phyloP scores from a whole-genome alignment of 2,329 filamentous ascomycete genomes.

The Sphaceloma murrayae region DNA sequence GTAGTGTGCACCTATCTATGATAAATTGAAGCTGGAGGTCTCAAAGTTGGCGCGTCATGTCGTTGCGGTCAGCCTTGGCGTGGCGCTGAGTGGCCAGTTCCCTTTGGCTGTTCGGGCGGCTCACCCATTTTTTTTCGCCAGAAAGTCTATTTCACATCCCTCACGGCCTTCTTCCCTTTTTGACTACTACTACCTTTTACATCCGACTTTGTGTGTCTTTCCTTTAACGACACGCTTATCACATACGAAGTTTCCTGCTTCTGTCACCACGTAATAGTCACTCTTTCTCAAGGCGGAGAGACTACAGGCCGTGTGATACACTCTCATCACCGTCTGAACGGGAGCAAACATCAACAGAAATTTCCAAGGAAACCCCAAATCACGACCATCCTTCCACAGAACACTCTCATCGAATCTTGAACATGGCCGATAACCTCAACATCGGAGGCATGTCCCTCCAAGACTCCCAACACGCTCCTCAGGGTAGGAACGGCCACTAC shows the following conservation, averaged over 20 bases:
- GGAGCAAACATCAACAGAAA: not conserved
- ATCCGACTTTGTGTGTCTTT: conserved; percentile 15
- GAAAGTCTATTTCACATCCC: not conserved
- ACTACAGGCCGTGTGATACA: conserved; percentile 8
- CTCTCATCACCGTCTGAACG: conserved; percentile 9
- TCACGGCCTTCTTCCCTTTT: not conserved
- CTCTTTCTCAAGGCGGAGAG: conserved; percentile 15
- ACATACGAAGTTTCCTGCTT: conserved; percentile 11
- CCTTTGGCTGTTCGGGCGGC: too few species aligned
- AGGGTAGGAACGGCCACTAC: conserved; percentile 34
- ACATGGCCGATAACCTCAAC: conserved; percentile 75
- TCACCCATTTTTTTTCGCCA: not conserved
- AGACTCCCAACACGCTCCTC: conserved; percentile 51
- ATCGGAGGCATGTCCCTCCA: conserved; percentile 66
- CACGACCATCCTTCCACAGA: not conserved
- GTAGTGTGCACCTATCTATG: too few species aligned
- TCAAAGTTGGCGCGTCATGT: too few species aligned
- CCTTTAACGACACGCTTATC: conserved; percentile 15
- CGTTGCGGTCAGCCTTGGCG: too few species aligned
- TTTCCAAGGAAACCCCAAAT: conserved; percentile 7
- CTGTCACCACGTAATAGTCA: conserved; percentile 13
- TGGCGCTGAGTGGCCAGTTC: too few species aligned
- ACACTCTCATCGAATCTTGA: conserved; percentile 16
- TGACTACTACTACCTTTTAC: not conserved
- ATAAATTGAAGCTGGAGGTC: too few species aligned